Evolutionary conservation across 306 rosid species (phyloP).

Genomic region (Phaseolus lunatus): DNA sequence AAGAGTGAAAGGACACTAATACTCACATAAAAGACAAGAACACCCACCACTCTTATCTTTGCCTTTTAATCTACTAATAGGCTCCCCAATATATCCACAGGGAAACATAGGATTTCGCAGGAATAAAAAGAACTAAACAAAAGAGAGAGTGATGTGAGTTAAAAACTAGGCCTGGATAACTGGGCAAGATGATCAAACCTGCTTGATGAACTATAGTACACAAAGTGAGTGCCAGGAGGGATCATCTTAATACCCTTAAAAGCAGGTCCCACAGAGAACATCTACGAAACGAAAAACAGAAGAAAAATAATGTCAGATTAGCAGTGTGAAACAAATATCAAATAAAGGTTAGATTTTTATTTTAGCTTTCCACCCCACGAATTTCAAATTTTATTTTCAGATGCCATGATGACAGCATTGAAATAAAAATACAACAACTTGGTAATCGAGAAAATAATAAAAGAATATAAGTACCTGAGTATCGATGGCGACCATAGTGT

Average conservation of each 20-base stretch:
- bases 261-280: conserved; percentile 77
- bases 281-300: conserved; percentile 45
- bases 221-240: conserved; percentile 91
- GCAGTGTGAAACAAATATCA: conserved; percentile 10
- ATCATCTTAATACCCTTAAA: conserved; percentile 96
- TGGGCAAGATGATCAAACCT: conserved; percentile 58
- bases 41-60: neutral
- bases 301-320: conserved; percentile 9
- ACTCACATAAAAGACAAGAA: neutral
- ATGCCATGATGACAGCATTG: neutral
- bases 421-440: neutral
- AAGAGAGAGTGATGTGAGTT: neutral
- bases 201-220: conserved; percentile 84
- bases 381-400: conserved; percentile 25
- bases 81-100: neutral
- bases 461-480: conserved; percentile 62
- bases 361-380: neutral
- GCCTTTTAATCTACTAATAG: neutral
- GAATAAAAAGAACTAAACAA: conserved; percentile 24
- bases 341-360: neutral
- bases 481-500: conserved; percentile 82
- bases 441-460: neutral
- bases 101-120: neutral
- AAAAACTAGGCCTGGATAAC: conserved; percentile 14
- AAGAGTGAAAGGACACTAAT: conserved; percentile 9